Evolutionary conservation across 2,329 filamentous ascomycete genomes (phyloP).

Genomic region (Verticillium isaacii): DNA sequence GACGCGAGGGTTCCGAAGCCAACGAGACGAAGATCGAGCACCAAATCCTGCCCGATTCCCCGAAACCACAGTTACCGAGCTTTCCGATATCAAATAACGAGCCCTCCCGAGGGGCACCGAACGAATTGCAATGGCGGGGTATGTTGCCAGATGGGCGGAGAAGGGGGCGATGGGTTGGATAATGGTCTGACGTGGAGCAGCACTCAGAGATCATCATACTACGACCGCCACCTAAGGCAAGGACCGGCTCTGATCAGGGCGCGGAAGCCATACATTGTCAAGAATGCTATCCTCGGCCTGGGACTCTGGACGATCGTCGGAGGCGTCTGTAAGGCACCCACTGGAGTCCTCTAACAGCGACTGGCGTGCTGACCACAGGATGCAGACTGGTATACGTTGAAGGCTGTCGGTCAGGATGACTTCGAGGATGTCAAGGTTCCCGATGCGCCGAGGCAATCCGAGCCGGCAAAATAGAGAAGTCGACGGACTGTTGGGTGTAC

Average conservation of each 20-base stretch:
- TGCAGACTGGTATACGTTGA: slow-evolving; percentile 61
- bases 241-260: slow-evolving; percentile 87
- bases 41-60: slow-evolving; percentile 2
- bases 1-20: neutral
- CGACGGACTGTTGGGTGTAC: neutral
- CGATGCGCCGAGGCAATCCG: slow-evolving; percentile 56
- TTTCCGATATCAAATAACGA: neutral
- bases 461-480: slow-evolving; percentile 25
- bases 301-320: slow-evolving; percentile 71
- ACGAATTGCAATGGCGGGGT: neutral
- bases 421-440: slow-evolving; percentile 95
- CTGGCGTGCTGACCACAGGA: neutral
- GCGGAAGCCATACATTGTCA: slow-evolving; percentile 84
- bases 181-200: slow-evolving; percentile 8
- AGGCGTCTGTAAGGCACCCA: slow-evolving; percentile 71
- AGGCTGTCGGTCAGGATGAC: slow-evolving; percentile 88
- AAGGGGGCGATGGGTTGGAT: neutral
- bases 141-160: neutral
- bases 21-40: slow-evolving; percentile 4
- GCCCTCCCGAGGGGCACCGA: neutral
- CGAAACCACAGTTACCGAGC: neutral
- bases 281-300: slow-evolving; percentile 80
- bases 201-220: slow-evolving; percentile 62
- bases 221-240: slow-evolving; percentile 81
- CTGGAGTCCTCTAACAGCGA: neutral